Evolutionary conservation across 495 filamentous ascomycete genomes (phyloP).

Genomic region (Cudoniella acicularis): DNA sequence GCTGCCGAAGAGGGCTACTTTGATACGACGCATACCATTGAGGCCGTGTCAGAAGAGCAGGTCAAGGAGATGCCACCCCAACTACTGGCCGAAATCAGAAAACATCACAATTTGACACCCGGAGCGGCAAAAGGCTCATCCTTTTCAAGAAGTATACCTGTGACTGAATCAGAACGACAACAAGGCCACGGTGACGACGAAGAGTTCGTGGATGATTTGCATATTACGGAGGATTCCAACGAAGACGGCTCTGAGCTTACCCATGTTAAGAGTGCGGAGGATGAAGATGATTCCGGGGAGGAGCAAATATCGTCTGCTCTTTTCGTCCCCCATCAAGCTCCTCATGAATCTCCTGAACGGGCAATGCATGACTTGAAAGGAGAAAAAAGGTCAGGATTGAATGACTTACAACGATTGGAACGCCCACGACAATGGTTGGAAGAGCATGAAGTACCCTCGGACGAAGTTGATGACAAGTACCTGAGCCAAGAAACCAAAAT

Average conservation of each 20-base stretch:
- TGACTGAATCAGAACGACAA: constrained; percentile 31
- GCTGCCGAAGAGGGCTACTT: constrained; percentile 16
- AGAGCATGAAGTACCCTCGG: constrained; percentile 26
- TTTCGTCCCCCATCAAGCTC: constrained; percentile 83
- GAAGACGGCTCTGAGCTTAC: constrained; percentile 9
- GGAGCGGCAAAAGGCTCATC: constrained; percentile 46
- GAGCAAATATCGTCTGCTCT: constrained; percentile 94
- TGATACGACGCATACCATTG: constrained; percentile 8
- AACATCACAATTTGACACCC: constrained; percentile 53
- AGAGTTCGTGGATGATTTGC: neutral
- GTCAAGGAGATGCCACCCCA: constrained; percentile 37
- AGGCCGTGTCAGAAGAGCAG: constrained; percentile 24
- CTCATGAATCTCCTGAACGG: constrained; percentile 39
- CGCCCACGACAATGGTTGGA: constrained; percentile 23
- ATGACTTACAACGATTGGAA: constrained; percentile 11
- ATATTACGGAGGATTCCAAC: constrained; percentile 26
- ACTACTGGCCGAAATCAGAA: constrained; percentile 61
- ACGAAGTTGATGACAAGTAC: constrained; percentile 28
- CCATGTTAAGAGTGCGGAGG: constrained; percentile 29
- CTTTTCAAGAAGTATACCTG: constrained; percentile 54
- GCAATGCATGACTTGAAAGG: neutral
- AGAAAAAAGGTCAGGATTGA: constrained; percentile 12
- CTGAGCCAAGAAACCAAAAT: constrained; percentile 19
- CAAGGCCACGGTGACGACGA: constrained; percentile 1
- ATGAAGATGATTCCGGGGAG: constrained; percentile 73